Base-by-base conservation (phyloP, 2,329 filamentous ascomycete genomes). In the Achaetomium macrosporum region DNA sequence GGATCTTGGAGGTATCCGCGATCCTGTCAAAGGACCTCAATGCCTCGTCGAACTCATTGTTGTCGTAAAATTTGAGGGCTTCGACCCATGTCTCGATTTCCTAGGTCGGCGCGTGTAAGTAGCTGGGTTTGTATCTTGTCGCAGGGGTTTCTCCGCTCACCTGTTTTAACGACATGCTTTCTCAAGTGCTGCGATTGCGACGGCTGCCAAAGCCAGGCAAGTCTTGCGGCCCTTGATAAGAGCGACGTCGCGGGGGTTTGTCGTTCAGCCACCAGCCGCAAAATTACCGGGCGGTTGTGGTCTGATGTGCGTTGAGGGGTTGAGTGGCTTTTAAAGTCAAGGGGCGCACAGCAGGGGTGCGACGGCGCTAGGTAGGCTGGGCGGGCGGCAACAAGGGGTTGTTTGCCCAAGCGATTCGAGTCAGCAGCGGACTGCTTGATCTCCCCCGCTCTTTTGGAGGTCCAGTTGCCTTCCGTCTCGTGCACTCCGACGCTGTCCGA, bases 71-170 rank as follows among this genome's bases (percentile, higher is more conserved):
- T 63, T 77, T 84, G 51, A 99, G 83, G 71, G 93, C 93, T 69
- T 85, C 78, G 61, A 97, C 93, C 93, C 93, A 99, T 46, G 90
- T 95, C 75, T 97, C 92, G 71, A 99, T 99, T 87, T 99, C 93
- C 91, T 95, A 59, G 55, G 25, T 20, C 25, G 17, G 33, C 19
- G 45, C 46, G 46, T 51, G 53, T 58, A 41, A 56, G 50, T 51
- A 25, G 47, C 16, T 19, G 20, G 17, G 11, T 33, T 25, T 39
- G 20, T 36, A 25, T 29, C 30, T n/a, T 13, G 30, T 25, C 30
- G 33, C 39, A 36, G 12, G 36, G 20, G 30, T 11, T 12, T 19
- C 17, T 37, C 43, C 33, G 30, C 58, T 57, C 39, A 82, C 79
- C 72, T 81, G 78, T 72, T 83, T 83, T 63, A 83, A 70, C 59